Percentiles rank a stretch among this genome's conserved stretches.
phyloP scores from a whole-genome alignment of 1,284 basidiomycete species.

The Ustilago loliicola region DNA sequence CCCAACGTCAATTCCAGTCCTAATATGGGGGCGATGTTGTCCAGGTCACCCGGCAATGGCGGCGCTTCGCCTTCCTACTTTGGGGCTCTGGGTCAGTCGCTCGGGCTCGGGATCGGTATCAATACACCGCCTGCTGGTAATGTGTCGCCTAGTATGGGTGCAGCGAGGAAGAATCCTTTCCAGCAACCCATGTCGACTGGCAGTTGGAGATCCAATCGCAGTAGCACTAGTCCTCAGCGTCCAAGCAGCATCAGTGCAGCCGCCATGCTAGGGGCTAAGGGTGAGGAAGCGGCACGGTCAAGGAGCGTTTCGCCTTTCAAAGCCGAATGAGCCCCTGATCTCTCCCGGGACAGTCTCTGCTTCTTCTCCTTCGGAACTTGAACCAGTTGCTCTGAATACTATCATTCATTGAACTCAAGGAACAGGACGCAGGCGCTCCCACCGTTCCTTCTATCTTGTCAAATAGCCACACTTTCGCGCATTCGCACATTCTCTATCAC shows the following conservation, averaged over 20 bases:
- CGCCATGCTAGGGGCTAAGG: not conserved
- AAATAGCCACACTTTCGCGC: not conserved
- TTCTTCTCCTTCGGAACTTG: not conserved
- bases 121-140: conserved; percentile 1
- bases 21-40: conserved; percentile 12
- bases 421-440: not conserved
- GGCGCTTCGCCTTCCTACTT: not conserved
- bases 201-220: conserved; percentile 26
- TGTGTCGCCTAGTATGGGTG: conserved; percentile 15
- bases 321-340: no score
- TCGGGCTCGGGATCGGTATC: conserved; percentile 20
- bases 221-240: conserved; percentile 20
- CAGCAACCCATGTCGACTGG: conserved; percentile 4
- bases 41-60: not conserved
- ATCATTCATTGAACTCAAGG: not conserved
- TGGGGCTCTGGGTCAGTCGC: conserved; percentile 35
- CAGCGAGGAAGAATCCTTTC: conserved; percentile 13
- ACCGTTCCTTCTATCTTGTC: conserved; percentile 2
- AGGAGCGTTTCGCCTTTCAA: conserved; percentile 35
- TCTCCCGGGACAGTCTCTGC: no score
- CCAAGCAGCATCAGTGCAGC: not conserved
- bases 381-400: not conserved
- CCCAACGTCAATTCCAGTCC: not conserved
- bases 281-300: not conserved
- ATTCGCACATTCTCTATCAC: not conserved